These are phyloP conservation scores for Raddia guianensis DNA, from an alignment of 176 grass and related monocot genomes.

Conservation along the genomic window DNA sequence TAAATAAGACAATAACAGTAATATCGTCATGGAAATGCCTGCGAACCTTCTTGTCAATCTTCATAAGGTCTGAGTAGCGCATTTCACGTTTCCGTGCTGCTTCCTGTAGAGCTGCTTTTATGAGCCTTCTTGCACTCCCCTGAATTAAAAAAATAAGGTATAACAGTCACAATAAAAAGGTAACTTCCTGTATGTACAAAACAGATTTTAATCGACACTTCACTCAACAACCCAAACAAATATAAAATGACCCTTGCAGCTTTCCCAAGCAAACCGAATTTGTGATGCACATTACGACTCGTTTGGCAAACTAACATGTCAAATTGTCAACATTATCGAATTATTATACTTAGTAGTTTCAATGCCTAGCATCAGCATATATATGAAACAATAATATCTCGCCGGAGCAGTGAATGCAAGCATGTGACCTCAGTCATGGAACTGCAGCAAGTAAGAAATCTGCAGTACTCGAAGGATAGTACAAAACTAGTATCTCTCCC, in stretches of 20 bases:
- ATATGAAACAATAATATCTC: slow-evolving; percentile 5
- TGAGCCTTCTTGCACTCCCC: slow-evolving; percentile 92
- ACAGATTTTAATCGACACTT: slow-evolving; percentile 18
- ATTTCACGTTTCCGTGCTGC: slow-evolving; percentile 92
- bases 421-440: not conserved
- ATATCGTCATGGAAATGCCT: slow-evolving; percentile 98
- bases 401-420: slow-evolving; percentile 20
- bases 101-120: slow-evolving; percentile 95
- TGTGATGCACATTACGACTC: not conserved
- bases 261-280: slow-evolving; percentile 12
- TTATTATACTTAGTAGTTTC: not conserved
- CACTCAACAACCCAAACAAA: slow-evolving; percentile 20
- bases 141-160: slow-evolving; percentile 31
- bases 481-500: slow-evolving; percentile 1
- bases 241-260: not conserved
- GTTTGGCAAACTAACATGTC: slow-evolving; percentile 12
- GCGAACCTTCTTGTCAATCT: slow-evolving; percentile 97
- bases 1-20: slow-evolving; percentile 83
- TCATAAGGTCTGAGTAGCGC: slow-evolving; percentile 91
- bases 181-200: not conserved
- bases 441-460: slow-evolving; percentile 25
- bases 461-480: not conserved
- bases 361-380: not conserved
- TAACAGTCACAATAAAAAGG: slow-evolving; percentile 26
- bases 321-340: not conserved